Evolutionary conservation across 164 flowering plant genomes (phyloP), one percentile per base, ranked within the genome.

Genomic region (Stephania yunnanensis): DNA sequence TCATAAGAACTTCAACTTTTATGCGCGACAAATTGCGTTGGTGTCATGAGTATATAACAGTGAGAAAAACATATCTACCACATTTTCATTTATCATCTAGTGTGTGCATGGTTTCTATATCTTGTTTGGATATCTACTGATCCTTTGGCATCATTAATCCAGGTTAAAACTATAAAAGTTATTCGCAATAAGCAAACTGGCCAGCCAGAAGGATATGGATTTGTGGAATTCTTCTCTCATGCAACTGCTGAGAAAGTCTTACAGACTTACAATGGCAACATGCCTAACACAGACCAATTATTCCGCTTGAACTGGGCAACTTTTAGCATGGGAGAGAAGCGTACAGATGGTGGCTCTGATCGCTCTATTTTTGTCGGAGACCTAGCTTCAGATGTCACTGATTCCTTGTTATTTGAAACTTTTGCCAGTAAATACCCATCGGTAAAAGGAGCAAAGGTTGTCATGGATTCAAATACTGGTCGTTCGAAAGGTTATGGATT

Each of bases 281-380:
- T 95, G 99, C 98, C 94, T 61, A 91, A 86, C 73, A 86, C 92
- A 1, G 99, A 95, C 1, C 98, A 91, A 72, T 88, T 88, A 25
- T 95, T 93, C 80, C 94, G 93, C 53, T 76, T 95, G 69, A 95
- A 93, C 80, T 95, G 99, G 99, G 98, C 99, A 55, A 81, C 94
- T 73, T 92, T 92, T 84, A 91, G 94, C 86, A 84, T 86, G 81
- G 95, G 94, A 50, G 97, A 95, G 12, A 92, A 86, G 84, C 93
- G 92, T 48, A 80, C 90, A 70, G 97, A 91, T 78, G 88, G 84
- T 74, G 91, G 87, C 83, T 83, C 98, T 71, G 99, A 92, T 82
- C 94, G 87, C 72, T 95, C 99, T 55, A 95, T 95, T 71, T 95
- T 95, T 80, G 99, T 95, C 15, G 99, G 99, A 81, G 98, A 95